These are phyloP conservation scores for Benincasa hispida DNA, from an alignment of 306 rosid species.

Conservation along the genomic window DNA sequence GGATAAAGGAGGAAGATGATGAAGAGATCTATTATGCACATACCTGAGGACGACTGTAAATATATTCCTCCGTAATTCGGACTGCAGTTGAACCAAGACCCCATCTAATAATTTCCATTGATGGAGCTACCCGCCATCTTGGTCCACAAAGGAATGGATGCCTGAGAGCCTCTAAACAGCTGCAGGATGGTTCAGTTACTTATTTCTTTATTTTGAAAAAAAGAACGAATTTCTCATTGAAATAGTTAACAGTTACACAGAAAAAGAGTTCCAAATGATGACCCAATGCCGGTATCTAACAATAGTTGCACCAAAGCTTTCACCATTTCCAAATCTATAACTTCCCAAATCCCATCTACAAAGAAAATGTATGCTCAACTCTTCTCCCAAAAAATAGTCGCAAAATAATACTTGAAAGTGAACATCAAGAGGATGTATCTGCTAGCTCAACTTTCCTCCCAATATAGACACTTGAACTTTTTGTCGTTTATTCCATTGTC, in stretches of 20 bases:
- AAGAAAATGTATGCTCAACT: not conserved
- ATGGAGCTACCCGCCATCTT: conserved; percentile 88
- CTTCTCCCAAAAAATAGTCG: not conserved
- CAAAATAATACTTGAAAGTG: not conserved
- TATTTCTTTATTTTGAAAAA: not conserved
- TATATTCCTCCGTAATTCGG: conserved; percentile 85
- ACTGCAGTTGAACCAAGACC: conserved; percentile 89
- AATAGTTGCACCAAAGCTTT: not conserved
- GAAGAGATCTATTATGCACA: not conserved
- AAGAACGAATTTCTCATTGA: not conserved
- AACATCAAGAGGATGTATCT: not conserved
- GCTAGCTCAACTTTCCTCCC: not conserved
- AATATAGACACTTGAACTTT: no score
- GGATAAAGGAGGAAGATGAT: not conserved
- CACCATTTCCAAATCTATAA: not conserved
- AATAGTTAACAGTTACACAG: not conserved
- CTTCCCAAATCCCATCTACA: not conserved
- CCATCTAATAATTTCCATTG: conserved; percentile 87
- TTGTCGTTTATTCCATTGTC: not conserved
- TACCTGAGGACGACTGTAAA: conserved; percentile 91
- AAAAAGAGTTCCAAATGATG: not conserved
- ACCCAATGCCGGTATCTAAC: not conserved
- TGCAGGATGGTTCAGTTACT: conserved; percentile 20
- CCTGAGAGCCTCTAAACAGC: conserved; percentile 94
- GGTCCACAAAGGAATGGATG: conserved; percentile 99